These are phyloP conservation scores for Acanthamoeba castellanii DNA, from an alignment of 208 protist species.

Conservation along the genomic window DNA sequence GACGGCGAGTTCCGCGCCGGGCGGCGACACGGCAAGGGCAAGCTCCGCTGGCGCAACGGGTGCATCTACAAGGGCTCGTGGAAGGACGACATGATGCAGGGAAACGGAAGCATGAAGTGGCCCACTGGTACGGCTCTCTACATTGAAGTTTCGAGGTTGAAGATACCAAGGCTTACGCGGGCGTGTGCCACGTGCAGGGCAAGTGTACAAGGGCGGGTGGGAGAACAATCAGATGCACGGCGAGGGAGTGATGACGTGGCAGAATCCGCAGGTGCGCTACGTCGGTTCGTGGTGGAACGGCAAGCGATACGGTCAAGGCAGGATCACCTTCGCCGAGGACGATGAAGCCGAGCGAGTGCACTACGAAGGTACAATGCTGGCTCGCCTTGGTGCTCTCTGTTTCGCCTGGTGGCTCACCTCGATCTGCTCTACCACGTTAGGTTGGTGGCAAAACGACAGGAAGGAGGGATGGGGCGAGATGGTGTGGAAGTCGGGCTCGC, in stretches of 20 bases:
- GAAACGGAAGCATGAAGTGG: constrained; percentile 40
- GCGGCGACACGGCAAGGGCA: constrained; percentile 14
- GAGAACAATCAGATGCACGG: constrained; percentile 71
- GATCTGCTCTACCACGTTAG: background rate
- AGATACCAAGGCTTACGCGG: background rate
- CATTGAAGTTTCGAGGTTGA: background rate
- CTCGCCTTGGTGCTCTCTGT: background rate
- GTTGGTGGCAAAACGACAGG: constrained; percentile 59
- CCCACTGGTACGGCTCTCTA: background rate
- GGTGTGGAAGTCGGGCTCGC: constrained; percentile 62
- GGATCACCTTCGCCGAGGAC: constrained; percentile 48
- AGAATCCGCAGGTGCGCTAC: constrained; percentile 46
- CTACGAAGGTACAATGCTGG: constrained; percentile 14
- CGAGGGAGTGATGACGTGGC: constrained; percentile 67
- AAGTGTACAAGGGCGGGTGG: constrained; percentile 68
- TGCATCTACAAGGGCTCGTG: constrained; percentile 53
- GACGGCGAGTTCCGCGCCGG: constrained; percentile 46
- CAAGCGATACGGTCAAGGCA: constrained; percentile 39
- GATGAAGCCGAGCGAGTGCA: constrained; percentile 44
- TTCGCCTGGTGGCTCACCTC: background rate
- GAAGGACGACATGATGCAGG: constrained; percentile 74
- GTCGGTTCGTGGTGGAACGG: constrained; percentile 38
- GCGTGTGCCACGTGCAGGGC: background rate
- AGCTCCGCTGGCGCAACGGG: constrained; percentile 45
- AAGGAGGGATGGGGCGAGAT: constrained; percentile 58